A percentile compares a stretch with the other conserved stretches of the same genome.
Conservation (phyloP, 1,284 basidiomycete genomes). For the Termitomyces sp. region DNA sequence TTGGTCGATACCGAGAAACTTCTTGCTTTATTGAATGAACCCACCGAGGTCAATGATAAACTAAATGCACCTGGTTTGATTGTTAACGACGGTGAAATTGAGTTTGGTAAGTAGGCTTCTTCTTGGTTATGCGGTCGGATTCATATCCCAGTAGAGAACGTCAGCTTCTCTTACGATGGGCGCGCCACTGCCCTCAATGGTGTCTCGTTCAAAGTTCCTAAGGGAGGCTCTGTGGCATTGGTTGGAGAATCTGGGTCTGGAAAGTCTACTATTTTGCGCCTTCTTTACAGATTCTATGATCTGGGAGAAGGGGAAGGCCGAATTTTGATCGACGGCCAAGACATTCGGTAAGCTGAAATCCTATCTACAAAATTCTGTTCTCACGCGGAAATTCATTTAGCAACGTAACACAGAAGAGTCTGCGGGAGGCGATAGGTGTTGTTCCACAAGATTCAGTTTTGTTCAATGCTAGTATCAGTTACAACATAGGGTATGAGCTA, state of each 20-base stretch:
- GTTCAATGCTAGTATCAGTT: slow-evolving; percentile 76
- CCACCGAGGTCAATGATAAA: slow-evolving; percentile 78
- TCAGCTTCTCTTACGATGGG: slow-evolving; percentile 80
- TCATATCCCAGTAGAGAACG: slow-evolving; percentile 49
- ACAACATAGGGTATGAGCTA: slow-evolving; percentile 62
- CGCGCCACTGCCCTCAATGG: slow-evolving; percentile 67
- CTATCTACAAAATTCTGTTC: not conserved
- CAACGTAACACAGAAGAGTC: slow-evolving; percentile 75
- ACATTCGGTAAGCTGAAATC: slow-evolving; percentile 49
- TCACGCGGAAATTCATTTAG: slow-evolving; percentile 23
- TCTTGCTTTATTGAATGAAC: slow-evolving; percentile 69
- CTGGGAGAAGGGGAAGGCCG: slow-evolving; percentile 67
- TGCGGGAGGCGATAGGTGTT: slow-evolving; percentile 77
- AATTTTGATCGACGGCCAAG: slow-evolving; percentile 78
- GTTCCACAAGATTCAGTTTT: slow-evolving; percentile 82
- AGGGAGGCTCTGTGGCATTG: slow-evolving; percentile 75
- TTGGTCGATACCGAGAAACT: slow-evolving; percentile 79
- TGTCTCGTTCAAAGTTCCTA: slow-evolving; percentile 82
- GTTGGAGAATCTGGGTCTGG: slow-evolving; percentile 79
- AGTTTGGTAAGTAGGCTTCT: slow-evolving; percentile 60
- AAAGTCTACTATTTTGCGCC: slow-evolving; percentile 78
- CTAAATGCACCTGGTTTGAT: slow-evolving; percentile 71
- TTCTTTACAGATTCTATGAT: slow-evolving; percentile 90
- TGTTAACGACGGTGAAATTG: slow-evolving; percentile 74
- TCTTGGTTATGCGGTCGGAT: not conserved